A percentile compares a stretch with the other conserved stretches of the same genome.
Conservation (phyloP, 345 rosid genomes). For the Lepidium didymum region DNA sequence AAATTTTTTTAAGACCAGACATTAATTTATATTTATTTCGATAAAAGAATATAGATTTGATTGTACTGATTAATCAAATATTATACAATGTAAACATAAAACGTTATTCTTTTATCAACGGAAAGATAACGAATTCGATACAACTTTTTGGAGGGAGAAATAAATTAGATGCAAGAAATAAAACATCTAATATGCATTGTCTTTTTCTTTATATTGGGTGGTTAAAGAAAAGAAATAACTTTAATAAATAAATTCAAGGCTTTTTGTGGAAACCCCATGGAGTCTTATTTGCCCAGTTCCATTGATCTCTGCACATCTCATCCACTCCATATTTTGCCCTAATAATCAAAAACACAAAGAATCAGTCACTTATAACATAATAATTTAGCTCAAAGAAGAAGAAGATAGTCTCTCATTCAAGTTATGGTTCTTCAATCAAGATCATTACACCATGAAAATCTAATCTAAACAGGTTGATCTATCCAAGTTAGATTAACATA, state of each 20-base stretch:
- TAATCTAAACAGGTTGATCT: background rate
- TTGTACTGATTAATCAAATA: background rate
- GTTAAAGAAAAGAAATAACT: background rate
- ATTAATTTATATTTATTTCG: too few species aligned
- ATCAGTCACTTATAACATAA: background rate
- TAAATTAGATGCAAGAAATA: background rate
- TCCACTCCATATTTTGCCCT: constrained; percentile 88
- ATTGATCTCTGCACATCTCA: constrained; percentile 94
- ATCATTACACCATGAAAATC: background rate
- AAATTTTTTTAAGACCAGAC: too few species aligned
- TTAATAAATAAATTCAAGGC: constrained; percentile 18
- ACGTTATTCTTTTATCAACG: constrained; percentile 1
- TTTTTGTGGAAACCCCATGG: constrained; percentile 81
- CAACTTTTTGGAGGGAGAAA: background rate
- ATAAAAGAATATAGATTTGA: background rate
- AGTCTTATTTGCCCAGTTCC: constrained; percentile 87
- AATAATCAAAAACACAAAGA: constrained; percentile 4
- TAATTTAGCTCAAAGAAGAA: background rate
- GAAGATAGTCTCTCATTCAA: background rate
- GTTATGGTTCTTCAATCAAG: background rate
- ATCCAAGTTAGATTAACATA: background rate
- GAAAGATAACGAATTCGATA: background rate
- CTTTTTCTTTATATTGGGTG: background rate
- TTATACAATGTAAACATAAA: background rate
- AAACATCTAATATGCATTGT: background rate